Base-by-base conservation (phyloP, 2,329 filamentous ascomycete species). In the Fusarium cyanostomum region DNA sequence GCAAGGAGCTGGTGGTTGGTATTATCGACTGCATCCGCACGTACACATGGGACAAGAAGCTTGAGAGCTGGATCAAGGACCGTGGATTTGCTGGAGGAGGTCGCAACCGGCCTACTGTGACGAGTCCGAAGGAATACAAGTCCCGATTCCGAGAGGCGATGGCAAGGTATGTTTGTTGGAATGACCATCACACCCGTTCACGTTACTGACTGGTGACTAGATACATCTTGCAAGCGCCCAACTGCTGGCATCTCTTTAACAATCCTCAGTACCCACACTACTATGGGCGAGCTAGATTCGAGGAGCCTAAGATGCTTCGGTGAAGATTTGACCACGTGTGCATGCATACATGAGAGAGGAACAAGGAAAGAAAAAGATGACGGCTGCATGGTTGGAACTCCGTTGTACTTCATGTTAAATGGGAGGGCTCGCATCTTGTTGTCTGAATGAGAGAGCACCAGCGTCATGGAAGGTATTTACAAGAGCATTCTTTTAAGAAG, bases 41-140 rank as follows among this genome's bases (percentile, higher is more conserved):
- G 0, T 99, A 98, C 74, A 99, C 95, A 0, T 99, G 95, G 93
- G 95, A 99, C 81, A 99, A 99, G 83, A 97, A 97, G 75, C 86
- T 99, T n/a, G 95, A 99, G 80, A 95, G 90, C 52, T 99, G 95
- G 95, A 97, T 99, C 84, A 99, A 99, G 78, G 94, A 98, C 73
- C 90, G 94, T 34, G 95, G 92, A 1, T 92, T 94, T 71, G 90
- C 86, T 1, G 88, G 89, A 7, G 88, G 89, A 56, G 89, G 89
- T 27, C 87, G 91, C 55, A 92, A 96, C 71, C 86, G 92, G 61
- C 96, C 96, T 8, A 99, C 95, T 0, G 95, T 99, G 46, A 99
- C 95, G 10, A 96, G 92, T 77, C 96, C 95, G 3, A 96, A 95
- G 79, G 95, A 99, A 78, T 99, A 99, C 76, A 96, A 97, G 77